Base-by-base conservation (phyloP, 345 rosid species). In the Brassica nigra region DNA sequence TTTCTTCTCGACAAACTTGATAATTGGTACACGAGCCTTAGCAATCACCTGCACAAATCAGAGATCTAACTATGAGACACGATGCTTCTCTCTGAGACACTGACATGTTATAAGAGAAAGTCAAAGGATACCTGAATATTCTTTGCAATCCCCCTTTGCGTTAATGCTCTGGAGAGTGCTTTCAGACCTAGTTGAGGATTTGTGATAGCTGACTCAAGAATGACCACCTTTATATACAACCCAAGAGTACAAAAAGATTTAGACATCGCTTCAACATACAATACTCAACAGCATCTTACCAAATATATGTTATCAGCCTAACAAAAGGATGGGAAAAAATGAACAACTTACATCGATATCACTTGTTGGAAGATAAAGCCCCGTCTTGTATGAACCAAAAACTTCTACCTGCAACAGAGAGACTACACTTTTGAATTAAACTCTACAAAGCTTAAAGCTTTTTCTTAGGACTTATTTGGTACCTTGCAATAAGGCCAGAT, bases 401-500 rank as follows among this genome's bases (percentile, higher is more conserved):
- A 92, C 89, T 82, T 91, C 94, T 30, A 89, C 91, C 99, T 95
- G 80, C 49, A 83, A 82, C 66, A 63, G 27, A 80, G 31, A 49
- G 14, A 47, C 14, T 11, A 8, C 2, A 1, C 15, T 23, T 62
- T 15, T 1, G 12, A 52, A 16, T 9, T 1, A 7, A 14, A 28
- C 4, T 8, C 10, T 4, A 71, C 37, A 54, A 49, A 49, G 57
- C 70, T 18, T n/a, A 27, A 74, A 18, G 27, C 7, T 68, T 20
- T 64, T 34, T 1, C 37, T 14, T 59, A 75, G 28, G 18, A 14
- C 57, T n/a, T n/a, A 52, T n/a, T n/a, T 62, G 8, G 70, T 33
- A 89, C 99, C 90, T 83, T 85, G 87, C 94, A 89, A 75, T 77
- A 75, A n/a, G 97, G 95, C 98, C 99, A 95, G 82, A 92, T 92